Percentiles rank a stretch among this genome's conserved stretches.
Conservation (phyloP, 441 rosid genomes). For the Rhodomyrtus psidioides region DNA sequence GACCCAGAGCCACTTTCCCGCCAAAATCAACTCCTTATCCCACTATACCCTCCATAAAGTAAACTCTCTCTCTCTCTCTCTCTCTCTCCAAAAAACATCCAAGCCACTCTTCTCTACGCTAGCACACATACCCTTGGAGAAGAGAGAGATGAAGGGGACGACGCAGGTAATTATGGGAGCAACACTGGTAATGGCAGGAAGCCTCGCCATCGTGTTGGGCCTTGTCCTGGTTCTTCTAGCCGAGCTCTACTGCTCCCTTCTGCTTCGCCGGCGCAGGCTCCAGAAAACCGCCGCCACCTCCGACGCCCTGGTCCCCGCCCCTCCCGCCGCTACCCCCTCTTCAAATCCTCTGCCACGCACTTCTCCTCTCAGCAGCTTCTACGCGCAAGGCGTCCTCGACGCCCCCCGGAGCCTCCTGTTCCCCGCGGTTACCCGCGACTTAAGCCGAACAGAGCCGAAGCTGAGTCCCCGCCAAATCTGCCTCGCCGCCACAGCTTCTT, state of each 20-base stretch:
- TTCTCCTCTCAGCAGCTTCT: slow-evolving; percentile 37
- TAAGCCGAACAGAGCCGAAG: background rate
- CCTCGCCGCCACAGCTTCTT: slow-evolving; percentile 9
- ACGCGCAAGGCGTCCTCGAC: slow-evolving; percentile 56
- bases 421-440: slow-evolving; percentile 25
- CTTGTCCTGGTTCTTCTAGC: slow-evolving; percentile 66
- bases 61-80: too few species aligned
- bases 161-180: slow-evolving; percentile 85
- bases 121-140: background rate
- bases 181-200: slow-evolving; percentile 67
- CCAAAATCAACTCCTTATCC: slow-evolving; percentile 16
- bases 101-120: background rate
- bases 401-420: slow-evolving; percentile 53
- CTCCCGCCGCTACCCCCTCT: background rate
- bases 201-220: slow-evolving; percentile 61
- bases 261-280: slow-evolving; percentile 44
- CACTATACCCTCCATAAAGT: background rate
- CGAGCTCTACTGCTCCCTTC: slow-evolving; percentile 79
- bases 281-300: slow-evolving; percentile 5
- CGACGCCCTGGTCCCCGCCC: slow-evolving; percentile 3
- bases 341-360: slow-evolving; percentile 9
- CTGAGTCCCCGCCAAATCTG: slow-evolving; percentile 20
- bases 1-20: slow-evolving; percentile 34
- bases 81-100: background rate
- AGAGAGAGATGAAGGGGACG: slow-evolving; percentile 43